Evolutionary conservation across 2,329 filamentous ascomycete genomes (phyloP).

Genomic region (Aspergillus pseudoterreus): DNA sequence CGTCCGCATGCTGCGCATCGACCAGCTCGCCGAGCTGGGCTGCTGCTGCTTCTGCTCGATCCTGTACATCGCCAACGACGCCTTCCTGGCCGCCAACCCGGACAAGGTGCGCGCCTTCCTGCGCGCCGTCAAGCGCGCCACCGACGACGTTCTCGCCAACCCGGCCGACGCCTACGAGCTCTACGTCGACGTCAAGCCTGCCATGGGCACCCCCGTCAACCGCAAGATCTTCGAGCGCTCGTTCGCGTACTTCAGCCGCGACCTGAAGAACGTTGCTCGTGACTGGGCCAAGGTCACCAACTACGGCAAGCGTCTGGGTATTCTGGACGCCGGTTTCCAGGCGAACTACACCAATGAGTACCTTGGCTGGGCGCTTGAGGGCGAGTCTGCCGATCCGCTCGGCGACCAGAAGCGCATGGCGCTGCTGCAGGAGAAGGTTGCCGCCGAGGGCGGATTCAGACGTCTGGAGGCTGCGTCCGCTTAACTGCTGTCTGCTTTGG

Average conservation of each 20-base stretch:
- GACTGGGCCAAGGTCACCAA: slow-evolving; percentile 76
- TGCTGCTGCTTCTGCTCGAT: slow-evolving; percentile 84
- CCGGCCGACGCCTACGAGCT: slow-evolving; percentile 63
- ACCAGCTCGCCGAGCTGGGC: slow-evolving; percentile 72
- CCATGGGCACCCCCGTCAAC: slow-evolving; percentile 65
- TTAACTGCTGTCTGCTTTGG: slow-evolving; percentile 3
- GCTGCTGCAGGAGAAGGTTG: slow-evolving; percentile 64
- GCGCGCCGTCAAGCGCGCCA: slow-evolving; percentile 69
- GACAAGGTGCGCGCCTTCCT: slow-evolving; percentile 66
- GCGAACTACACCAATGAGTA: slow-evolving; percentile 75
- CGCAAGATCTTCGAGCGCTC: slow-evolving; percentile 77
- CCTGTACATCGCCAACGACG: slow-evolving; percentile 74
- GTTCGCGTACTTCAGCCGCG: slow-evolving; percentile 71
- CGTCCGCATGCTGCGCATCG: slow-evolving; percentile 77
- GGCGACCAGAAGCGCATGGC: slow-evolving; percentile 75
- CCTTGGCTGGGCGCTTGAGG: slow-evolving; percentile 62
- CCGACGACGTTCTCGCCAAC: slow-evolving; percentile 64
- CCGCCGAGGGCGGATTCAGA: slow-evolving; percentile 58
- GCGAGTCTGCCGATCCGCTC: slow-evolving; percentile 62
- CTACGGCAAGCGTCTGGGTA: slow-evolving; percentile 70
- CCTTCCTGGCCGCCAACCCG: slow-evolving; percentile 63
- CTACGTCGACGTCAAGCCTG: slow-evolving; percentile 69
- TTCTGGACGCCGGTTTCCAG: slow-evolving; percentile 60
- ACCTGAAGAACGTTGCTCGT: slow-evolving; percentile 69
- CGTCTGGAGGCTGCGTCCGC: slow-evolving; percentile 29